phyloP scores from a whole-genome alignment of 2,329 filamentous ascomycete genomes.

The Periconia sp. region DNA sequence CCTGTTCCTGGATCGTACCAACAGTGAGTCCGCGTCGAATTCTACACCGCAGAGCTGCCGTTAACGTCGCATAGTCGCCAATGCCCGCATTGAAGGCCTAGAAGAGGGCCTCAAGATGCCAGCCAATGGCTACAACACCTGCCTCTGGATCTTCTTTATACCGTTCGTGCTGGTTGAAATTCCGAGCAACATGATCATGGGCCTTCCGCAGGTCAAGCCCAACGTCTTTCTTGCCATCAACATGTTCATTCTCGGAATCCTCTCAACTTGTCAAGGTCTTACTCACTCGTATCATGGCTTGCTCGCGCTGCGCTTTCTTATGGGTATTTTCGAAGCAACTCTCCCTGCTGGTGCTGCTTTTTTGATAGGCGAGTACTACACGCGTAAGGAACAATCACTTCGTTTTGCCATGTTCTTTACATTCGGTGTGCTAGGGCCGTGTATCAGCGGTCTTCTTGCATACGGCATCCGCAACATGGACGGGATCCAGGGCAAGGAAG shows the following conservation, averaged over 20 bases:
- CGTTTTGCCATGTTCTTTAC: slow-evolving; percentile 60
- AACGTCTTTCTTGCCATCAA: slow-evolving; percentile 80
- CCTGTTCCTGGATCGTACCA: slow-evolving; percentile 72
- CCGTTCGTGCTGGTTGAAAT: slow-evolving; percentile 81
- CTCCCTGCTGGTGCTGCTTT: slow-evolving; percentile 38
- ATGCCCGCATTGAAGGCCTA: slow-evolving; percentile 64
- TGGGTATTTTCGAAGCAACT: slow-evolving; percentile 41
- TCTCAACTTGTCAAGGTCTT: slow-evolving; percentile 37
- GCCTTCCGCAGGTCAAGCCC: slow-evolving; percentile 66
- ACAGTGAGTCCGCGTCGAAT: slow-evolving; percentile 53
- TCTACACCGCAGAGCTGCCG: too few relatives aligned
- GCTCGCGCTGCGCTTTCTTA: slow-evolving; percentile 35
- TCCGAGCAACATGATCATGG: slow-evolving; percentile 78
- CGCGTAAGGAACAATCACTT: slow-evolving; percentile 60
- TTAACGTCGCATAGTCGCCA: slow-evolving; percentile 62
- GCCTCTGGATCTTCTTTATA: slow-evolving; percentile 83
- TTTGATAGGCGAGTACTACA: slow-evolving; percentile 51
- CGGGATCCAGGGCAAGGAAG: slow-evolving; percentile 30
- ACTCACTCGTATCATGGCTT: slow-evolving; percentile 35
- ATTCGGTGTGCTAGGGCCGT: slow-evolving; percentile 60
- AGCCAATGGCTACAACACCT: slow-evolving; percentile 70
- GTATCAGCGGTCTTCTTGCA: slow-evolving; percentile 61
- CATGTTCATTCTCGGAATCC: slow-evolving; percentile 73
- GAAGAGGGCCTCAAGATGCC: slow-evolving; percentile 66
- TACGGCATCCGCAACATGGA: slow-evolving; percentile 47